Base-by-base conservation (phyloP, 2,329 filamentous ascomycete species). In the Metarhizium humberi region DNA sequence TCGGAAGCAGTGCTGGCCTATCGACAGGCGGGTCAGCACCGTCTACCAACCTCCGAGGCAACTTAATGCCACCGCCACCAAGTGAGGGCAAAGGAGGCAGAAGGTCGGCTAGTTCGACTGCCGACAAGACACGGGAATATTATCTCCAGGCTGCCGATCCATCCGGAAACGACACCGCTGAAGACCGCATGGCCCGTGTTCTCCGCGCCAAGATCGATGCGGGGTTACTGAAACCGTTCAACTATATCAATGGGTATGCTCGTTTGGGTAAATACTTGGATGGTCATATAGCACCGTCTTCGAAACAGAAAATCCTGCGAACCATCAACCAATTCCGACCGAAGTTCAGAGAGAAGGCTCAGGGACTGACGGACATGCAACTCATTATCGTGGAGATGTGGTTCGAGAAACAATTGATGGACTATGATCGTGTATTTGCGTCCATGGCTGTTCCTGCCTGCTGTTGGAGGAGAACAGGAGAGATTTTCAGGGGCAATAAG, bases 381-480 rank as follows among this genome's bases (percentile, higher is more conserved):
- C 82, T 99, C 30, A 86, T 97, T 32, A 84, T 92, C 57, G 92
- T 97, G 11, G 94, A 99, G 73, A 96, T 97, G 90, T 97, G 94
- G 92, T 97, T 99, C 67, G 94, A 99, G 71, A 85, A 88, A 65
- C 94, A 89, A 60, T 74, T 99, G 62, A 94, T 97, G 88, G 94
- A 97, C 68, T 97, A 97, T 65, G 94, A 99, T 66, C 90, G 94
- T 36, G 92, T 99, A 1, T 99, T 99, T 74, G 94, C 94, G 2
- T 95, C 91, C 69, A 99, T 99, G 94, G 94, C 94, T 2, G 92
- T 99, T 59, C 94, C 94, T 0, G 94, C 94, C 14, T 99, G 94
- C 71, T 95, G 92, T 69, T 99, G 94, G 94, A 81, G 94, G 64
- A 81, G 94, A 65, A 99, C 94, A 0, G 94, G 94, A 10, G 94